A percentile compares a stretch with the other conserved stretches of the same genome.
These are phyloP conservation scores for Amyloporia xantha DNA, from an alignment of 768 basidiomycete species.

Conservation along the genomic window DNA sequence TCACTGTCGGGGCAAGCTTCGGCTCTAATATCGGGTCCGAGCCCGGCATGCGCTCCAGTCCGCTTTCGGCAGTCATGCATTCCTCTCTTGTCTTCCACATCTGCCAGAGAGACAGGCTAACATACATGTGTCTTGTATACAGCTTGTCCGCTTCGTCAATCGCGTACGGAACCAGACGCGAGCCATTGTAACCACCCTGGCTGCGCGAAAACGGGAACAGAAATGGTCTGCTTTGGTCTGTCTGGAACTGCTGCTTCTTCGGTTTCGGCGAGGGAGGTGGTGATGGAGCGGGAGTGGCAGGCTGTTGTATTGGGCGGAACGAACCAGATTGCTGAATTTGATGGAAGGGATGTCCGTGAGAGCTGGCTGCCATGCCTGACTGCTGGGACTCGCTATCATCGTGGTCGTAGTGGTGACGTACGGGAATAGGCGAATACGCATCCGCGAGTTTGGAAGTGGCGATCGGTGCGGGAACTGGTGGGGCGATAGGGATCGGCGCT, in stretches of 20 bases:
- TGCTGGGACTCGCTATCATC: constrained; percentile 56
- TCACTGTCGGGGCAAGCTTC: constrained; percentile 23
- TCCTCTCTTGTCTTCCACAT: constrained; percentile 96
- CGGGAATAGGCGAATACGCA: constrained; percentile 87
- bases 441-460: constrained; percentile 70
- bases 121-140: constrained; percentile 85
- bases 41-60: constrained; percentile 74
- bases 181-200: constrained; percentile 43
- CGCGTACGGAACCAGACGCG: constrained; percentile 83
- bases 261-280: constrained; percentile 83
- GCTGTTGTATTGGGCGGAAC: constrained; percentile 49
- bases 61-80: constrained; percentile 90
- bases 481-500: constrained; percentile 12
- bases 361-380: constrained; percentile 30
- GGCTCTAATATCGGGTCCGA: constrained; percentile 51
- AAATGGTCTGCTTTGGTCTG: constrained; percentile 90
- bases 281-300: constrained; percentile 86
- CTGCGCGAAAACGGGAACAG: constrained; percentile 90
- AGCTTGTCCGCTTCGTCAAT: constrained; percentile 94
- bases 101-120: constrained; percentile 83
- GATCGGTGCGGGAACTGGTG: constrained; percentile 24
- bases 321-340: constrained; percentile 32
- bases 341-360: constrained; percentile 26
- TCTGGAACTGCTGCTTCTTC: constrained; percentile 98
- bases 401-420: constrained; percentile 92